Evolutionary conservation across 1,284 basidiomycete genomes (phyloP).

Genomic region (Moesziomyces globuligerus): DNA sequence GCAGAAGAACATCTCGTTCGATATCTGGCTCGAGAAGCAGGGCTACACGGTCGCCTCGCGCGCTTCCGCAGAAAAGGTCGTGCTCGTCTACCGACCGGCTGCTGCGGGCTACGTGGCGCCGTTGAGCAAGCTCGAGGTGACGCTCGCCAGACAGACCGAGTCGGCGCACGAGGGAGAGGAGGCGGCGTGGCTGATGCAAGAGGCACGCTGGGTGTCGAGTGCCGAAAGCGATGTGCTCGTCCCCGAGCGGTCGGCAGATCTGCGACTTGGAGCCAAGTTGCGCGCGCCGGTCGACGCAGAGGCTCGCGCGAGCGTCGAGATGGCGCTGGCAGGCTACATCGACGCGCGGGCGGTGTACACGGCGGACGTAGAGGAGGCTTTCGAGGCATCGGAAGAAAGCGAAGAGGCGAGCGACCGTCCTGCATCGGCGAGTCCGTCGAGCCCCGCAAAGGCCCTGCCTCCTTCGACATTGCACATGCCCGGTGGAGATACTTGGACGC

Average conservation of each 20-base stretch:
- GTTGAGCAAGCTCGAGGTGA: slow-evolving; percentile 20
- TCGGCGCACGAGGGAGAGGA: slow-evolving; percentile 2
- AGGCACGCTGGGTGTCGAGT: slow-evolving; percentile 14
- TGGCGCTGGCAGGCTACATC: slow-evolving; percentile 9
- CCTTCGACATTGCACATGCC: slow-evolving; percentile 11
- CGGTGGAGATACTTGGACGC: slow-evolving; percentile 3
- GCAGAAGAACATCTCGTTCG: slow-evolving; percentile 33
- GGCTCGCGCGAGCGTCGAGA: slow-evolving; percentile 7
- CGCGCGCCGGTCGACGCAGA: not conserved
- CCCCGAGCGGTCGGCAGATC: slow-evolving; percentile 27
- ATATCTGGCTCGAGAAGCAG: slow-evolving; percentile 35
- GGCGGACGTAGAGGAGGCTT: not conserved
- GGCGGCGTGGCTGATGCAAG: slow-evolving; percentile 8
- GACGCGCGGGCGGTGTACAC: not conserved
- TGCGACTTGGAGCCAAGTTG: slow-evolving; percentile 20
- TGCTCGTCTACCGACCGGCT: slow-evolving; percentile 19
- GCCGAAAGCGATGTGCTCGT: slow-evolving; percentile 32
- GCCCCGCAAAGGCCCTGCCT: slow-evolving; percentile 4
- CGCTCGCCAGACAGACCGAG: slow-evolving; percentile 6
- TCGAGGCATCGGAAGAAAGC: not conserved
- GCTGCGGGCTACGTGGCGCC: slow-evolving; percentile 4
- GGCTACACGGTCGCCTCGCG: slow-evolving; percentile 5
- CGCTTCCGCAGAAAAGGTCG: slow-evolving; percentile 4
- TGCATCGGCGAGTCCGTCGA: not conserved
- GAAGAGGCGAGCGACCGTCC: slow-evolving; percentile 5